Conservation (phyloP, 176 grass and related monocot genomes). For the Leersia perrieri region DNA sequence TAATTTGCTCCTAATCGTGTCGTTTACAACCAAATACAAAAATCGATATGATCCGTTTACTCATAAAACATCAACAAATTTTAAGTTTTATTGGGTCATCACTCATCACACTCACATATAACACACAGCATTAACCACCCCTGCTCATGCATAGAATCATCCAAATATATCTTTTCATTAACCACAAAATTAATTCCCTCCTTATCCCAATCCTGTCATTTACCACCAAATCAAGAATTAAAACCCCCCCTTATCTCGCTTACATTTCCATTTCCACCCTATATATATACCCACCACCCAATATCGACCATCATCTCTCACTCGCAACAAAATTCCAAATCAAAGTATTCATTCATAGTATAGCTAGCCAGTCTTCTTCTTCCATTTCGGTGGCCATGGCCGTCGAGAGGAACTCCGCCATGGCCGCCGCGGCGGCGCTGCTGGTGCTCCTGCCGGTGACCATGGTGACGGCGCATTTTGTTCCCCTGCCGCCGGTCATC, state of each 20-base stretch:
- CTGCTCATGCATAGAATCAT: too few species aligned
- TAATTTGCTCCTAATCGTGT: too few species aligned
- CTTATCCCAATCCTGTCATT: background rate
- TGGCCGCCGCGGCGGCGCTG: background rate
- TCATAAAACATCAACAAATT: too few species aligned
- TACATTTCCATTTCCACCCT: background rate
- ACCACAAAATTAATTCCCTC: background rate
- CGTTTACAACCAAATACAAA: background rate
- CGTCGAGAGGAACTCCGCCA: background rate
- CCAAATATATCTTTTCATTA: too few species aligned
- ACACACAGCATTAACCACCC: too few species aligned
- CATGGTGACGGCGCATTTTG: background rate
- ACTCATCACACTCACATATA: too few species aligned
- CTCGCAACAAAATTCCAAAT: background rate
- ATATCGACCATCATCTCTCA: background rate
- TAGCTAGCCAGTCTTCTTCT: too few species aligned
- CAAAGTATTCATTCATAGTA: too few species aligned
- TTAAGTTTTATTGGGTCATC: too few species aligned
- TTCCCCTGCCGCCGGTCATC: too few species aligned
- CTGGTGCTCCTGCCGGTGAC: background rate
- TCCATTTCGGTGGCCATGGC: background rate
- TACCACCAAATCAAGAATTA: background rate
- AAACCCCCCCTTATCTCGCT: background rate
- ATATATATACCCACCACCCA: background rate
- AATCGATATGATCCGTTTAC: too few species aligned